These are phyloP conservation scores for Globisporangium perplexum DNA, from an alignment of 352 stramenopile genomes.

Conservation along the genomic window DNA sequence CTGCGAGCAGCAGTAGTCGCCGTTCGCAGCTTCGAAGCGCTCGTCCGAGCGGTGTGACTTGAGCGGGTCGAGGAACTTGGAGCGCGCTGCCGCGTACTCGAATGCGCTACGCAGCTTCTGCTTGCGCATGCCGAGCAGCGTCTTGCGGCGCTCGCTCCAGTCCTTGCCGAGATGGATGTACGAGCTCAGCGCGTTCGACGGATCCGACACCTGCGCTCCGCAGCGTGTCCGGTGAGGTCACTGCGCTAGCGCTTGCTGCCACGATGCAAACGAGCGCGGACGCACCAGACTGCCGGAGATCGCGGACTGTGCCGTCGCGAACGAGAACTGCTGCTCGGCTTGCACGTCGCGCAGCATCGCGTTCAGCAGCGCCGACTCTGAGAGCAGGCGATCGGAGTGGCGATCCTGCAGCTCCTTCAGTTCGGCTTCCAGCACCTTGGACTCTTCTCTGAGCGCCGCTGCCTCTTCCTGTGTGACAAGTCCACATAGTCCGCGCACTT, in stretches of 20 bases:
- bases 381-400: constrained; percentile 2
- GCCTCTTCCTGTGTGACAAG: background rate
- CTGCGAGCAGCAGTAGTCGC: constrained; percentile 29
- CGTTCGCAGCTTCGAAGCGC: constrained; percentile 14
- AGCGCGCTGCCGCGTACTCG: background rate
- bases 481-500: background rate
- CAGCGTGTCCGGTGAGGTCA: background rate
- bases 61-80: constrained; percentile 3
- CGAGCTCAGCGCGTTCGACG: constrained; percentile 20
- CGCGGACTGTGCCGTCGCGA: constrained; percentile 25
- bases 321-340: constrained; percentile 22
- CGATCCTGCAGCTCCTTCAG: background rate
- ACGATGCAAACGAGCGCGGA: background rate
- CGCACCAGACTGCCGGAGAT: constrained; percentile 22
- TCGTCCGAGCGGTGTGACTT: constrained; percentile 28
- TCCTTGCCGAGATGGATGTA: constrained; percentile 40
- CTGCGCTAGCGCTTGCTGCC: background rate
- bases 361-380: constrained; percentile 4
- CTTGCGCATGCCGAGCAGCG: background rate
- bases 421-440: background rate
- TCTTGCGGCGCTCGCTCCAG: constrained; percentile 6
- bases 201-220: background rate
- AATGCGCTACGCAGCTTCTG: constrained; percentile 1
- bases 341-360: constrained; percentile 21
- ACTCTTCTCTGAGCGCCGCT: background rate